Percentiles rank a stretch among this genome's conserved stretches.
Evolutionary conservation across 2,329 filamentous ascomycete species (phyloP).

Genomic region (Colletotrichum liaoningense): DNA sequence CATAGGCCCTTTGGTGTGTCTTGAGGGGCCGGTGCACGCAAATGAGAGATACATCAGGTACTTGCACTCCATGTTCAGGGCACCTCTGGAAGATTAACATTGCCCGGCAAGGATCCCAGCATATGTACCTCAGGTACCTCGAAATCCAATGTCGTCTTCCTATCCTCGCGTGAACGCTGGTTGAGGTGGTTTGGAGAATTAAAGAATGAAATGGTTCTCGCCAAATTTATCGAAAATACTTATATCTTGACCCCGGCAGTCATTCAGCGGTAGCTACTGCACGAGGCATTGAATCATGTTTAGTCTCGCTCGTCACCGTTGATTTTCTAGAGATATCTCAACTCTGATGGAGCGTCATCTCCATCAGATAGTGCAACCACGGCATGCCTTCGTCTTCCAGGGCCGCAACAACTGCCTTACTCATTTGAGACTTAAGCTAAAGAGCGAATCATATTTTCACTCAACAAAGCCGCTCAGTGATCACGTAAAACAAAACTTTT

Average conservation of each 20-base stretch:
- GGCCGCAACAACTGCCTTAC: too few relatives aligned
- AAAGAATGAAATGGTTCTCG: not conserved
- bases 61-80: too few relatives aligned
- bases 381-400: not conserved
- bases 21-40: not conserved
- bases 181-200: not conserved
- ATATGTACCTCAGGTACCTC: not conserved
- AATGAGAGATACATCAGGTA: not conserved
- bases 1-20: constrained; percentile 14
- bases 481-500: constrained; percentile 17
- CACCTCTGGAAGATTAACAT: too few relatives aligned
- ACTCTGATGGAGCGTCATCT: too few relatives aligned
- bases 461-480: not conserved
- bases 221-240: not conserved
- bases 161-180: not conserved
- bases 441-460: not conserved
- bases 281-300: not conserved
- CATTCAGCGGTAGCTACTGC: not conserved
- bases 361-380: not conserved
- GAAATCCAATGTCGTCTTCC: not conserved
- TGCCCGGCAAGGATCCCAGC: too few relatives aligned
- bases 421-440: too few relatives aligned
- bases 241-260: not conserved
- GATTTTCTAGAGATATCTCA: not conserved
- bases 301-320: not conserved